Evolutionary conservation across 257 asterid genomes (phyloP), one percentile per base, ranked within the genome.

Genomic region (Gentiana dahurica): DNA sequence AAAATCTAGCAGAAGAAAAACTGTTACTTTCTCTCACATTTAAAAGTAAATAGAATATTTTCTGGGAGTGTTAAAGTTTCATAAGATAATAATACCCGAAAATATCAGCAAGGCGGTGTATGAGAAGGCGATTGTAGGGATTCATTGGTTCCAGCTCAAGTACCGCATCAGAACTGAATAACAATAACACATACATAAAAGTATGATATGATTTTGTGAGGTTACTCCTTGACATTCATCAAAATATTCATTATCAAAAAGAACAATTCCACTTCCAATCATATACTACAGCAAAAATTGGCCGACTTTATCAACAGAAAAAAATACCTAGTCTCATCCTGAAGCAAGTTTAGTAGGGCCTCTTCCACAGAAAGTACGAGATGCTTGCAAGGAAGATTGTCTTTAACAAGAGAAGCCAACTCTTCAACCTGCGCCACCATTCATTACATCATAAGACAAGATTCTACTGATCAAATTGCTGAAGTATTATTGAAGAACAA

Each of bases 71-170:
- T 34, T 2, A 2, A 49, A 58, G 53, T 9, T 10, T 3, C 24
- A 65, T 8, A 43, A 24, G 3, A 35, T 15, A 13, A 13, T 8
- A 46, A 32, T 76, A 89, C 97, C 94, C 97, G 46, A 81, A 90
- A 61, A 90, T 79, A 58, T 90, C 96, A 65, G 97, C 95, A 75
- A 86, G 93, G 54, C 94, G 97, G 73, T 89, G 97, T 49, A 82
- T 60, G 37, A 89, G 87, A 71, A 84, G 79, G 58, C 97, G 97
- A 63, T 65, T 65, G 75, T 90, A 90, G 41, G 95, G 63, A 76
- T 79, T 77, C 86, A 75, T 86, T 36, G 95, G 97, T 70, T 81
- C 83, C 74, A 89, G 84, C 79, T 84, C 89, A 73, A 89, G 75
- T 66, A 78, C 73, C 65, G 79, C 84, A 69, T 69, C 75, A 54